phyloP scores from a whole-genome alignment of 495 filamentous ascomycete species.

The Penicillium lagena region DNA sequence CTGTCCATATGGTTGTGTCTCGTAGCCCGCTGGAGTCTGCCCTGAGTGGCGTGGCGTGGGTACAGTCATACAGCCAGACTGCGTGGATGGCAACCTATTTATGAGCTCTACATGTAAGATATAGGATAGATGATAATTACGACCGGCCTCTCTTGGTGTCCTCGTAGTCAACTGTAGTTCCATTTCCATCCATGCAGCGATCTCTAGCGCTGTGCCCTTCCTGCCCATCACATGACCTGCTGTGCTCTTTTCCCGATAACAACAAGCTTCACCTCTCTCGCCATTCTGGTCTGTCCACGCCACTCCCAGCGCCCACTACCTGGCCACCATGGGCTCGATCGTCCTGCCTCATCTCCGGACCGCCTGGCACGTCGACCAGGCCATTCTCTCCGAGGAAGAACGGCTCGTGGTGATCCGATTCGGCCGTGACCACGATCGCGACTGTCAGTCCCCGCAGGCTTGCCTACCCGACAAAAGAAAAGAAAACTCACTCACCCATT shows the following conservation, averaged over 20 bases:
- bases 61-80: too few species aligned
- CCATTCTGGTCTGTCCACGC: background rate
- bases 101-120: too few species aligned
- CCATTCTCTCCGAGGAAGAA: slow-evolving; percentile 88
- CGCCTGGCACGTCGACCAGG: slow-evolving; percentile 96
- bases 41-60: too few species aligned
- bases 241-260: slow-evolving; percentile 10
- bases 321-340: slow-evolving; percentile 70
- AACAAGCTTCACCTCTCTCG: slow-evolving; percentile 6
- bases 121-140: too few species aligned
- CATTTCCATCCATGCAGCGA: too few species aligned
- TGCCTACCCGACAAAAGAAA: too few species aligned
- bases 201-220: too few species aligned
- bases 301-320: background rate
- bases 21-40: too few species aligned
- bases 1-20: background rate
- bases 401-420: slow-evolving; percentile 94
- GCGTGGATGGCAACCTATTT: too few species aligned
- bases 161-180: too few species aligned
- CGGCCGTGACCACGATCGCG: slow-evolving; percentile 71
- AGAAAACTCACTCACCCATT: too few species aligned
- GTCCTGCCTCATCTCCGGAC: slow-evolving; percentile 88
- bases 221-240: slow-evolving; percentile 8
- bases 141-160: too few species aligned
- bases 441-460: slow-evolving; percentile 26